Evolutionary conservation across 345 rosid genomes (phyloP), one percentile per base, ranked within the genome.

Genomic region (Salix dunnii): DNA sequence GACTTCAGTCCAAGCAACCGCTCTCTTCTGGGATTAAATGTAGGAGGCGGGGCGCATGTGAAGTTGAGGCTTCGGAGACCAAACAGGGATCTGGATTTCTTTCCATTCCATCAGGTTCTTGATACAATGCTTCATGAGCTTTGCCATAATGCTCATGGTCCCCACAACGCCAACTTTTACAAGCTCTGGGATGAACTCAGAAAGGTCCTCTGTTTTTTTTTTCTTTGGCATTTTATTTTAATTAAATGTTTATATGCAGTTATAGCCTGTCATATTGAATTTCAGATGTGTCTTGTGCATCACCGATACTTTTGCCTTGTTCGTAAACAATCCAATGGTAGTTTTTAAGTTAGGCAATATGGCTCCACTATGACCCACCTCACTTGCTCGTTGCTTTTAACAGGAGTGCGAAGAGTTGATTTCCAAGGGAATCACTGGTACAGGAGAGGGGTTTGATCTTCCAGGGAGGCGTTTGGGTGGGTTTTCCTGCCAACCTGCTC

Each of bases 111-210:
- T 83, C 84, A 89, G 76, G 81, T 96, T 76, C 92, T 93, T 12
- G 97, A 93, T 84, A 93, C 99, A 2, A 92, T 93, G 98, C 98
- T 92, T 83, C 99, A 93, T 35, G 97, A 96, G 84, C 94, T 96
- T 62, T 93, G 97, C 79, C 99, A 93, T 77, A 96, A 90, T 78
- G 92, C 33, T 38, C 93, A 89, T 61, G 92, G 91, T 78, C 95
- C 98, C 86, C 98, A 93, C 28, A 91, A 93, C 70, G 94, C 98
- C 43, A 82, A 28, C 74, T 96, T 96, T 81, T 96, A 96, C 86
- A 86, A 89, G 83, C 92, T 96, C 31, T 96, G 97, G 99, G 98
- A 93, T 82, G 95, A 96, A 70, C 94, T 96, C 36, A 88, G 96
- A 72, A 87, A 87, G 95, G 97, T 90, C 28, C 7, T 63, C 9